Evolutionary conservation across 225 moss, liverwort and hornwort genomes (phyloP).

Genomic region (Physcomitrellopsis africana): DNA sequence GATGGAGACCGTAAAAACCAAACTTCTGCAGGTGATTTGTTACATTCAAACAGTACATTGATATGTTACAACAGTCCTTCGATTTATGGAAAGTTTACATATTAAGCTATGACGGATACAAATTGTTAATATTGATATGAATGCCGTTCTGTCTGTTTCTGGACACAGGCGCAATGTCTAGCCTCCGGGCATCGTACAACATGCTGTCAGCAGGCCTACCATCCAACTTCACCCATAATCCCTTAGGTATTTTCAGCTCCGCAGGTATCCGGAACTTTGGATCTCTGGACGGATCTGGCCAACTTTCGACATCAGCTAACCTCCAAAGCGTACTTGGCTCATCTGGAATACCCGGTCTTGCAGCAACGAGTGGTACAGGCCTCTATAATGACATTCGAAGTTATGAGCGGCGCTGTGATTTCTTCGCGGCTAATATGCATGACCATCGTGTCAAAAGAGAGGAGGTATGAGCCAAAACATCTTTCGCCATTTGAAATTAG

Average conservation of each 20-base stretch:
- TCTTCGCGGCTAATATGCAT: slow-evolving; percentile 63
- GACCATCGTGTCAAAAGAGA: slow-evolving; percentile 64
- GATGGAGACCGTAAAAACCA: slow-evolving; percentile 77
- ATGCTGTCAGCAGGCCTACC: slow-evolving; percentile 95
- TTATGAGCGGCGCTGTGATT: slow-evolving; percentile 57
- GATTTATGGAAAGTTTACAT: neutral
- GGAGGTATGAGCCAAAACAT: slow-evolving; percentile 40
- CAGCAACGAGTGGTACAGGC: slow-evolving; percentile 83
- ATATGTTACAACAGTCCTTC: neutral
- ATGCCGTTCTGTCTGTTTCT: slow-evolving; percentile 29
- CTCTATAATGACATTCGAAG: slow-evolving; percentile 65
- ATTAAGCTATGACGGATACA: slow-evolving; percentile 13
- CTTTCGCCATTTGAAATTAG: slow-evolving; percentile 5
- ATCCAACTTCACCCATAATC: slow-evolving; percentile 92
- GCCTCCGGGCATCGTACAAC: slow-evolving; percentile 78
- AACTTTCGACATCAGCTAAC: slow-evolving; percentile 68
- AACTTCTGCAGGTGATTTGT: slow-evolving; percentile 52
- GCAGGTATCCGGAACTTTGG: slow-evolving; percentile 82
- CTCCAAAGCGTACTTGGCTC: slow-evolving; percentile 68
- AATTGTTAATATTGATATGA: slow-evolving; percentile 28
- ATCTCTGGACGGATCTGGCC: slow-evolving; percentile 71
- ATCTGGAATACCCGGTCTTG: slow-evolving; percentile 84
- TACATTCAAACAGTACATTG: too few relatives aligned
- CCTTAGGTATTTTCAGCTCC: slow-evolving; percentile 87
- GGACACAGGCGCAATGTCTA: slow-evolving; percentile 69